phyloP scores from a whole-genome alignment of 2,329 filamentous ascomycete genomes.

The Rutstroemia sp. region DNA sequence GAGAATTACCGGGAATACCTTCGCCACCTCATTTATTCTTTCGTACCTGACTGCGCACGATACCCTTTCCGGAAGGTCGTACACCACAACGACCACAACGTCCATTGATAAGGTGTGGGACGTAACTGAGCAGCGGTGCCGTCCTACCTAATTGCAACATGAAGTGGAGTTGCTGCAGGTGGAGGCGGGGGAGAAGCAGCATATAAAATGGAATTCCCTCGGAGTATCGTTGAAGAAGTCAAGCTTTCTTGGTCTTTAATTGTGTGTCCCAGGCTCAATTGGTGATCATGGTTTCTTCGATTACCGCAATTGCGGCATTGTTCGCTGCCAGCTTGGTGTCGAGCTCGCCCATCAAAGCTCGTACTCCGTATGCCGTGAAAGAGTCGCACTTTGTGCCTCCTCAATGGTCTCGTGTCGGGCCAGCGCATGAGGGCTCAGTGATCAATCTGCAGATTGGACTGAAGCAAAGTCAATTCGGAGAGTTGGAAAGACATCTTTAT shows the following conservation, averaged over 20 bases:
- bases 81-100: neutral
- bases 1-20: neutral
- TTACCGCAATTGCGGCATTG: neutral
- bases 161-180: neutral
- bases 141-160: neutral
- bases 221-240: neutral
- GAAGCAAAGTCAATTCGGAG: conserved; percentile 10
- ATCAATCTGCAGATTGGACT: conserved; percentile 10
- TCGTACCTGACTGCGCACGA: conserved; percentile 1
- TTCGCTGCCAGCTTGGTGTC: conserved; percentile 1
- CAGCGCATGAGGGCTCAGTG: neutral
- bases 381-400: conserved; percentile 7
- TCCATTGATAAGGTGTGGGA: neutral
- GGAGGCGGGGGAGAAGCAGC: neutral
- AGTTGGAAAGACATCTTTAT: conserved; percentile 10
- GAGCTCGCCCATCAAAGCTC: conserved; percentile 8
- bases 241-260: neutral
- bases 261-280: neutral
- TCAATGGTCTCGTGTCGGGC: conserved; percentile 7
- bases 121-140: neutral
- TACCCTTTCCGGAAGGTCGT: conserved; percentile 3
- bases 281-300: conserved; percentile 4
- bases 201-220: neutral
- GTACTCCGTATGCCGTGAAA: conserved; percentile 10
- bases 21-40: neutral